Evolutionary conservation across 2,329 filamentous ascomycete genomes (phyloP), one percentile per base, ranked within the genome.

Genomic region (Pyricularia sp.): DNA sequence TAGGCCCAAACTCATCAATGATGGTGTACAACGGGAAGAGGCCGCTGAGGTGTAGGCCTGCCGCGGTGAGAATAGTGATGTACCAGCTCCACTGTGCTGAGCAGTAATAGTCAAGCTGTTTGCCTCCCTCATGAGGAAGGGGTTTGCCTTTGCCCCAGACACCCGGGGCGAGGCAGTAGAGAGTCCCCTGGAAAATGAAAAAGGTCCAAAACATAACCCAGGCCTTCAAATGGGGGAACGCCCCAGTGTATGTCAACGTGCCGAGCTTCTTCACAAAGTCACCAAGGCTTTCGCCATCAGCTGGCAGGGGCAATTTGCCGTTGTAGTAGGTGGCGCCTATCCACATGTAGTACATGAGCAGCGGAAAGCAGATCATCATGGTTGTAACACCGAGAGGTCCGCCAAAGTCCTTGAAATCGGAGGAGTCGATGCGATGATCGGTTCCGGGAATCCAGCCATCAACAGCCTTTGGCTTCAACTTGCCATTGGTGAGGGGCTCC

Each of bases 331-430:
- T 93, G 40, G 93, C 90, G 63, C 94, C 94, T 75, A 96, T 88
- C 93, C 93, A 97, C 93, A 99, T 96, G 79, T 97, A 97, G 84
- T 91, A 97, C 93, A 97, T 97, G 71, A 99, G 83, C 49, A 88
- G 68, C n/a, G 94, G 94, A 77, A 97, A 99, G 60, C 89, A 86
- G 68, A 92, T 82, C 91, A 97, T 97, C 85, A 97, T 92, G 69
- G 84, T 80, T 19, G 84, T 77, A 57, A 93, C 88, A 65, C 94
- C 93, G n/a, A 83, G 74, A 3, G 90, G 87, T 66, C 94, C 94
- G 68, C 93, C 93, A 73, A 97, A 99, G 74, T 99, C 96, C 70
- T 85, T 83, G 68, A 83, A 79, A 68, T 82, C 84, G 1, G 84
- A 86, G 71, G 82, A 78, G 76, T 89, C 86, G 65, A 88, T 70